Percentiles rank a stretch among this genome's conserved stretches.
Evolutionary conservation across 73 alveolate species (phyloP).

Genomic region (Paramecium octaurelia): DNA sequence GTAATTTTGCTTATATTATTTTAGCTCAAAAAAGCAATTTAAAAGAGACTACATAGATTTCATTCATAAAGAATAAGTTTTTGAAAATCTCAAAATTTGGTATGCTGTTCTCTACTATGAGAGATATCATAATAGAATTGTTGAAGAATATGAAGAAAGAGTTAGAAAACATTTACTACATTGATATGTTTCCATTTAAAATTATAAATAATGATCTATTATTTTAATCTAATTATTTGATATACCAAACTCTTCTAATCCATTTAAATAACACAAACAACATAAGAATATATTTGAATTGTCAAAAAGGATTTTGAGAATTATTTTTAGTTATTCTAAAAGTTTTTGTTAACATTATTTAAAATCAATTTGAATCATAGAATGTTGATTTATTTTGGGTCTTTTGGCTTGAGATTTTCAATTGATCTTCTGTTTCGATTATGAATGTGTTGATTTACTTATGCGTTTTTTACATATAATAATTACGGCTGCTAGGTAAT

Average conservation of each 20-base stretch:
- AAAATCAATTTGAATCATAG: too few species aligned
- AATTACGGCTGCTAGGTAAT: background rate
- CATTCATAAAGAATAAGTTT: constrained; percentile 10
- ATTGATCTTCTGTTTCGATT: background rate
- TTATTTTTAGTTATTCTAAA: too few species aligned
- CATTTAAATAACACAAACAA: background rate
- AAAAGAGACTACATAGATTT: constrained; percentile 56
- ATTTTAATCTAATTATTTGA: background rate
- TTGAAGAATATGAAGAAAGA: constrained; percentile 23
- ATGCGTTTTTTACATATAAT: background rate
- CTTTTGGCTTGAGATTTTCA: background rate
- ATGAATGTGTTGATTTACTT: background rate
- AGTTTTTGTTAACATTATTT: too few species aligned
- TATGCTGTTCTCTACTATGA: constrained; percentile 58
- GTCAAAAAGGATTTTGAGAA: background rate
- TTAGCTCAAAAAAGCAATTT: background rate
- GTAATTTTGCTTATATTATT: background rate
- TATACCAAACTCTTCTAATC: background rate
- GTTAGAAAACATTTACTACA: constrained; percentile 39
- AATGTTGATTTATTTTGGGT: too few species aligned
- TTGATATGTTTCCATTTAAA: constrained; percentile 3
- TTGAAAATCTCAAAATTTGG: constrained; percentile 57
- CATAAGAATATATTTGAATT: background rate
- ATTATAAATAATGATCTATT: background rate
- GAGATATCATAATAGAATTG: constrained; percentile 47